Evolutionary conservation across 202 grass and related monocot genomes (phyloP).

Genomic region (Schoenoplectus triqueter): DNA sequence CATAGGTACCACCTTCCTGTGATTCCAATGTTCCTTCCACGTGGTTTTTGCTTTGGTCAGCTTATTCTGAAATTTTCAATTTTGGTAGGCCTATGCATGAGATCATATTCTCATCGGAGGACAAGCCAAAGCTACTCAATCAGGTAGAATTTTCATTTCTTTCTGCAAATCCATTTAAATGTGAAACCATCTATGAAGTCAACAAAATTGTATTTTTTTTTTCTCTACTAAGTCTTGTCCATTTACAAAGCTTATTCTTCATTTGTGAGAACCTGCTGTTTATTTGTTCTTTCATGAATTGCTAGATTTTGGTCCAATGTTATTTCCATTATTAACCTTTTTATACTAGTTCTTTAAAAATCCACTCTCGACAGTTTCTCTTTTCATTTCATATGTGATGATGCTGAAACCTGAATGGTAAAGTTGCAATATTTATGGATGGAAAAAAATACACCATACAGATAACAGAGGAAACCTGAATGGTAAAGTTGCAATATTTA

Average conservation of each 20-base stretch:
- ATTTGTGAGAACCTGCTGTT: no score
- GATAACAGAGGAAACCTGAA: background rate
- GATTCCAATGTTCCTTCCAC: constrained; percentile 8
- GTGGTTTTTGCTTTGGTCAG: constrained; percentile 14
- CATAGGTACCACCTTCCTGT: constrained; percentile 21
- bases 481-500: background rate
- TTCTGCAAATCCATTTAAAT: background rate
- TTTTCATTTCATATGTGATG: background rate
- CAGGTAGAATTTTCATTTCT: constrained; percentile 47
- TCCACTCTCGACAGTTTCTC: background rate
- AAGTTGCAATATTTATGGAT: background rate
- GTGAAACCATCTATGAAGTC: background rate
- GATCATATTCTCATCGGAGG: constrained; percentile 73
- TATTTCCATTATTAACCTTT: background rate
- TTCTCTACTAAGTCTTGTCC: no score
- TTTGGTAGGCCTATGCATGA: constrained; percentile 85
- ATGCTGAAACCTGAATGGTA: background rate
- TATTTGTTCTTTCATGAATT: no score
- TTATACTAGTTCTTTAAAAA: background rate
- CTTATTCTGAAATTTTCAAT: background rate
- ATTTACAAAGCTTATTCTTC: no score
- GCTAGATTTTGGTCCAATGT: background rate
- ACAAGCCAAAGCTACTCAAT: constrained; percentile 83
- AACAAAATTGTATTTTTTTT: no score
- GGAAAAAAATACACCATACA: background rate